Conservation (phyloP, 257 asterid species). For the Haberlea rhodopensis region DNA sequence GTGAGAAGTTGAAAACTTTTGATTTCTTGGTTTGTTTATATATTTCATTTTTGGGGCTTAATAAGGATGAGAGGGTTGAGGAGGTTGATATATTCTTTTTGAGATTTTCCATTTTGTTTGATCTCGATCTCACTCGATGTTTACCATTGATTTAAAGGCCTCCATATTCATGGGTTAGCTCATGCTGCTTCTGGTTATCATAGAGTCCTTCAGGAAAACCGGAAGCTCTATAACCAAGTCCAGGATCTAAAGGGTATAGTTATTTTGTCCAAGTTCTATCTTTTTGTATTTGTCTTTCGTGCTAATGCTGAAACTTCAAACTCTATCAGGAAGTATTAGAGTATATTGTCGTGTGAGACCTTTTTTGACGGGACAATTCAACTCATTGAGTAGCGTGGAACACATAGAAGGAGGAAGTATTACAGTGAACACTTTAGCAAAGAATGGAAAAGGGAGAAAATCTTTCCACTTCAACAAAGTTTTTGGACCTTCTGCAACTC, state of each 20-base stretch:
- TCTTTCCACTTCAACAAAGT: slow-evolving; percentile 90
- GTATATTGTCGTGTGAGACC: slow-evolving; percentile 98
- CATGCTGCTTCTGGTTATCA: slow-evolving; percentile 97
- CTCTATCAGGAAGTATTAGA: slow-evolving; percentile 81
- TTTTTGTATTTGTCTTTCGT: slow-evolving; percentile 9
- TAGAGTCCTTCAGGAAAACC: slow-evolving; percentile 91
- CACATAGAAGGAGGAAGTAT: slow-evolving; percentile 85
- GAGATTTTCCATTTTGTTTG: neutral
- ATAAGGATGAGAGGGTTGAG: neutral
- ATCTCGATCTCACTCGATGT: slow-evolving; percentile 6
- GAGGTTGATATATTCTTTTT: neutral
- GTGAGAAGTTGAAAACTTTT: slow-evolving; percentile 36
- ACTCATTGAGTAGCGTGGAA: slow-evolving; percentile 59
- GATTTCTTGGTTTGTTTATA: slow-evolving; percentile 10
- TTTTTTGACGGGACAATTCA: slow-evolving; percentile 61
- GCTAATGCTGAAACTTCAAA: slow-evolving; percentile 14
- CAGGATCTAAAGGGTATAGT: slow-evolving; percentile 89
- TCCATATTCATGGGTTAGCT: slow-evolving; percentile 80
- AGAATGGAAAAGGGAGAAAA: slow-evolving; percentile 67
- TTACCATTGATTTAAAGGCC: slow-evolving; percentile 41
- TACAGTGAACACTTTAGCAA: slow-evolving; percentile 56
- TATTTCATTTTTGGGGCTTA: slow-evolving; percentile 4
- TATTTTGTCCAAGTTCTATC: neutral
- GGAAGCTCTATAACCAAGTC: slow-evolving; percentile 97
- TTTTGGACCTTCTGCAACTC: slow-evolving; percentile 81